Base-by-base conservation (phyloP, 495 filamentous ascomycete species). In the Aspergillus affinis region DNA sequence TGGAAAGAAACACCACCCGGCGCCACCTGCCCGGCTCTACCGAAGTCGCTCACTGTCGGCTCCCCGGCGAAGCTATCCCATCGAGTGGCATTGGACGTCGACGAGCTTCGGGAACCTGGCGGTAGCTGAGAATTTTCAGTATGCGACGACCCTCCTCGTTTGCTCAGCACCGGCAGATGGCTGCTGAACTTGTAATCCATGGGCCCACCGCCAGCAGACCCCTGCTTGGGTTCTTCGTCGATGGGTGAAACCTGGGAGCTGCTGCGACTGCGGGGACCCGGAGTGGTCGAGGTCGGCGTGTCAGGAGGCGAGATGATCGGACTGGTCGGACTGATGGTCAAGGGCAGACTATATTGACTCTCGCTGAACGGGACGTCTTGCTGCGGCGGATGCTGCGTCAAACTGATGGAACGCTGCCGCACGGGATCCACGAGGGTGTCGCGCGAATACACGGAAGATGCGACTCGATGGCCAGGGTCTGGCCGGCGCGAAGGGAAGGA, bases 51-150 rank as follows among this genome's bases (percentile, higher is more conserved):
- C 1, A 66, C 68, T 8, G 77, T 80, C 45, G 79, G 78, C 51
- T 82, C 81, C 7, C 76, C 78, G 1, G 82, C 80, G 59, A 75
- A 81, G 46, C 74, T 73, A 69, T 84, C 78, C 81, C 78, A 81
- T 61, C 69, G 68, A 5, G 77, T 76, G 50, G 59, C 46, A 48
- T 65, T 41, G 15, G 5, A 51, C 52, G 15, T 71, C 44, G 51
- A 67, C 27, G 60, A 58, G 48, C 51, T 67, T 61, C 27, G 53
- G 48, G 51, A 20, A 59, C 50, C 27, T 55, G 49, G 20, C 20
- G 47, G 10, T 18, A 52, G 45, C 36, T 45, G 62, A 20, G 18
- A n/a, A 32, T 27, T 44, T 8, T 55, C 61, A 9, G 57, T n/a
- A 9, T 55, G 55, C 15, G 30, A 41, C n/a, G 60, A 60, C 21